Base-by-base conservation (phyloP, 441 rosid species). In the California macrophylla region DNA sequence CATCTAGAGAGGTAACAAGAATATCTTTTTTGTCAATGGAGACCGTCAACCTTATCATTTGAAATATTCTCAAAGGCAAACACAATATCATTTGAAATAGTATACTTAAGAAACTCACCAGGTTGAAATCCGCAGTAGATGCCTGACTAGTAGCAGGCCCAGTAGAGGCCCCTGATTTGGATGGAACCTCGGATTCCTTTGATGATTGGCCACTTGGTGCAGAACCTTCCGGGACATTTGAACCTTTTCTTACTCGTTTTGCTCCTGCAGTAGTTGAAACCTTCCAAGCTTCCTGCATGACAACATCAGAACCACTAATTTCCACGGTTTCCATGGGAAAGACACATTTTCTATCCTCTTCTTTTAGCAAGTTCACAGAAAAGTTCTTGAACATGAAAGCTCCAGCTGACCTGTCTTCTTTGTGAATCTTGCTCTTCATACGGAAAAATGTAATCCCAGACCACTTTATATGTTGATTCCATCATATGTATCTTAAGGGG, bases 191-290 rank as follows among this genome's bases (percentile, higher is more conserved):
- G 32, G 89, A 71, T 73, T 91, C 97, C 81, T 84, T 87, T 4
- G 81, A 71, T 54, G 79, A 62, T 45, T 79, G 90, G 71, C 74
- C 76, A 68, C 74, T 74, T 50, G 88, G 85, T 0, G 85, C 83
- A 78, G 90, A 77, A 77, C 83, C 81, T 70, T 89, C 97, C 10
- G 83, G 83, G 73, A 67, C 70, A 36, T 83, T 80, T 58, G 73
- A 73, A 74, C 91, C 96, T 87, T 93, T 96, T 85, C 91, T 93
- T 66, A 73, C 85, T 72, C 98, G 93, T 77, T 86, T 91, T 38
- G 93, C 83, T 40, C 90, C 97, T 75, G 90, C 89, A 67, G 98
- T 88, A 36, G 98, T 91, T 25, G 99, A 92, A 73, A 92, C 87
- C 86, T 88, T 91, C 99, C 99, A 96, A 69, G 83, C 94, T 82